phyloP scores from a whole-genome alignment of 1,139 yeast species.

The Trichomonascaceae sp. region DNA sequence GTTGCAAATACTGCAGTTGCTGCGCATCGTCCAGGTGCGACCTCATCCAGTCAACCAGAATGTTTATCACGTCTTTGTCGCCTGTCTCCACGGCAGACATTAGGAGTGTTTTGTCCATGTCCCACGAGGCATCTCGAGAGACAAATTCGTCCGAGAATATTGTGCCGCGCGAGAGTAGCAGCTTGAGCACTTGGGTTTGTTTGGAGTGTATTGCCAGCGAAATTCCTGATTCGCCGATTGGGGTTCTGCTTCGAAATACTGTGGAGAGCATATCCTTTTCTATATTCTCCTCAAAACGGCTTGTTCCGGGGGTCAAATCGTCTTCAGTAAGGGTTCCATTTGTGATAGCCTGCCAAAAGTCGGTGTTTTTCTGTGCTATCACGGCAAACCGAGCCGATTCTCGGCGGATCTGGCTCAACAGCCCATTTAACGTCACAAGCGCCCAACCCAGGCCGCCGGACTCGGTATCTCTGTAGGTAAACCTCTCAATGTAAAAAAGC shows the following conservation, averaged over 20 bases:
- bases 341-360: constrained; percentile 41
- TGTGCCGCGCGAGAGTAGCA: constrained; percentile 23
- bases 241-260: constrained; percentile 39
- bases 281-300: neutral
- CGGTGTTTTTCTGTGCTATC: constrained; percentile 36
- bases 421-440: constrained; percentile 74
- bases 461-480: constrained; percentile 36
- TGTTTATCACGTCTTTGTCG: constrained; percentile 34
- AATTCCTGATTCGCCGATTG: constrained; percentile 53
- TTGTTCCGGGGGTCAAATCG: neutral
- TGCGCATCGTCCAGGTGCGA: constrained; percentile 34
- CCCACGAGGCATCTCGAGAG: constrained; percentile 42
- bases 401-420: constrained; percentile 45
- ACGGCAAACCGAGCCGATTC: constrained; percentile 31
- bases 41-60: constrained; percentile 36
- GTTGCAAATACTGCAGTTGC: constrained; percentile 37
- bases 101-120: constrained; percentile 42
- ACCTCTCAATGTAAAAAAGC: constrained; percentile 49
- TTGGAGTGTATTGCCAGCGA: constrained; percentile 18
- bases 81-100: constrained; percentile 49
- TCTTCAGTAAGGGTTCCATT: constrained; percentile 3
- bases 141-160: constrained; percentile 56
- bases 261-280: constrained; percentile 14
- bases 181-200: constrained; percentile 28
- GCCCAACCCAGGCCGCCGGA: constrained; percentile 48